Evolutionary conservation across 257 asterid species (phyloP).

Genomic region (Echites panduratus): DNA sequence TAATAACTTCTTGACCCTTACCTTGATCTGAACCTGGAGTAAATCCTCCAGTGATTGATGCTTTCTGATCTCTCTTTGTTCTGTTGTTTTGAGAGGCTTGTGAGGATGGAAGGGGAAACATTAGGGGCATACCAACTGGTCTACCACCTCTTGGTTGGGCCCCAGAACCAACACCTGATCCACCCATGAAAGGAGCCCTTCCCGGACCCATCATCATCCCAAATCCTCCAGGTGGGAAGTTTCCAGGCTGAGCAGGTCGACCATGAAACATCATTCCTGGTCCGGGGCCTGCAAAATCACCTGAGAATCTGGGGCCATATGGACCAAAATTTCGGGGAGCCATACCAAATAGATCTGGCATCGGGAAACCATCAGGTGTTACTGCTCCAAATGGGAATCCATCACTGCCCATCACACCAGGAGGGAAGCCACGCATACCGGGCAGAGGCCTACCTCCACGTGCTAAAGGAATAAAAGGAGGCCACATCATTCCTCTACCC

Average conservation of each 20-base stretch:
- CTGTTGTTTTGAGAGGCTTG: conserved; percentile 47
- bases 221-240: conserved; percentile 45
- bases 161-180: conserved; percentile 35
- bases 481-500: conserved; percentile 90
- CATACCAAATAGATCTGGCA: conserved; percentile 75
- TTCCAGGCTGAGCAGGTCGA: conserved; percentile 50
- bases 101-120: conserved; percentile 36
- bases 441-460: conserved; percentile 66
- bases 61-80: conserved; percentile 46
- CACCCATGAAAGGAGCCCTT: conserved; percentile 62
- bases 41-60: conserved; percentile 28
- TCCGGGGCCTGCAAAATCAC: conserved; percentile 63
- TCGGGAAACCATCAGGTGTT: conserved; percentile 68
- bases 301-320: conserved; percentile 71
- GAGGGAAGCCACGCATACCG: conserved; percentile 69
- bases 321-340: conserved; percentile 74
- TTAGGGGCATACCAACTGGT: conserved; percentile 38
- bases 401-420: conserved; percentile 67
- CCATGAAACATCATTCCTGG: conserved; percentile 74
- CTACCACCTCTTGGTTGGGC: conserved; percentile 42
- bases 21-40: conserved; percentile 42
- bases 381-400: conserved; percentile 64
- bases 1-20: conserved; percentile 53
- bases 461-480: conserved; percentile 68
- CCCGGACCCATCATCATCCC: conserved; percentile 91